phyloP scores from a whole-genome alignment of 352 stramenopile genomes.

The Pythium aquatile region DNA sequence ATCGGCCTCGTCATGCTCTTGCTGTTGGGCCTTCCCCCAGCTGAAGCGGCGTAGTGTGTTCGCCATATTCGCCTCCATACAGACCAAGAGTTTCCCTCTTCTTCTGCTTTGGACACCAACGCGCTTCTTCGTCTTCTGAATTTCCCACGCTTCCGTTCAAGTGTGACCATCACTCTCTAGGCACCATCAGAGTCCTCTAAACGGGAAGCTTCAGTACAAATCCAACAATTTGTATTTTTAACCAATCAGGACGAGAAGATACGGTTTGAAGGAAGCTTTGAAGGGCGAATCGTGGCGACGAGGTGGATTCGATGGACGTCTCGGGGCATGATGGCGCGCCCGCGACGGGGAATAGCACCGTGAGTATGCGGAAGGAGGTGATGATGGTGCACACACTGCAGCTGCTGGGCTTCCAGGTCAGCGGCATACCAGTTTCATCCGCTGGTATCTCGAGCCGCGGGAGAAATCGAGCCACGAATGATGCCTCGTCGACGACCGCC shows the following conservation, averaged over 20 bases:
- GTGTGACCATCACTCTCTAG: conserved; percentile 34
- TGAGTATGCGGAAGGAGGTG: conserved; percentile 31
- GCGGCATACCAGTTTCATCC: background rate
- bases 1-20: conserved; percentile 9
- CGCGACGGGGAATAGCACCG: conserved; percentile 12
- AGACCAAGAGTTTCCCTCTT: background rate
- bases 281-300: background rate
- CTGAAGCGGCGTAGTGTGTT: conserved; percentile 18
- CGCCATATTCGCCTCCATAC: conserved; percentile 4
- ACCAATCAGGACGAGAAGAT: conserved; percentile 9
- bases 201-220: conserved; percentile 13
- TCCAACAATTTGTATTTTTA: conserved; percentile 4
- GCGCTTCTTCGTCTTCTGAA: background rate
- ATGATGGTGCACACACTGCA: conserved; percentile 50
- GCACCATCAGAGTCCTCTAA: conserved; percentile 19
- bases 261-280: conserved; percentile 6
- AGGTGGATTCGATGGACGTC: background rate
- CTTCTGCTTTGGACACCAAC: background rate
- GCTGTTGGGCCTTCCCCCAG: conserved; percentile 10
- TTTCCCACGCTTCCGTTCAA: conserved; percentile 17
- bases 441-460: background rate
- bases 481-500: background rate
- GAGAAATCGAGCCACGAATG: background rate
- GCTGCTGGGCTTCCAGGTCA: conserved; percentile 35
- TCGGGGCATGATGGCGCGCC: background rate